Percentiles rank a stretch among this genome's conserved stretches.
phyloP scores from a whole-genome alignment of 169 alveolate genomes.

The Cryptosporidium ubiquitum region DNA sequence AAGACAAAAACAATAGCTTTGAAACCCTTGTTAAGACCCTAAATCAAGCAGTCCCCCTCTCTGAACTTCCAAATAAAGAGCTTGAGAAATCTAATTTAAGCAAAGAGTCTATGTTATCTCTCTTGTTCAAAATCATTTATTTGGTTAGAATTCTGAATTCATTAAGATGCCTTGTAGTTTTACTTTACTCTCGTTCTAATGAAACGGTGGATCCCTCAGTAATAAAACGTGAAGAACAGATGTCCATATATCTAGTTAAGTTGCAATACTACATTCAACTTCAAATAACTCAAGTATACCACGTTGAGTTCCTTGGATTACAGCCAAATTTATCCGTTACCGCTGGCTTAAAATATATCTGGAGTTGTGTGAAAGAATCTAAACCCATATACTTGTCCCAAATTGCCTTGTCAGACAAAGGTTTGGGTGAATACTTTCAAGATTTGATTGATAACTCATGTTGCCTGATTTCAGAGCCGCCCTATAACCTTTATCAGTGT shows the following conservation, averaged over 20 bases:
- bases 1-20: not conserved
- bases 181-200: slow-evolving; percentile 44
- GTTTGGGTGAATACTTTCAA: not conserved
- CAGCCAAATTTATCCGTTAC: not conserved
- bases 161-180: slow-evolving; percentile 22
- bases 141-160: slow-evolving; percentile 19
- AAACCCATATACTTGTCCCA: not conserved
- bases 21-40: not conserved
- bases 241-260: slow-evolving; percentile 15
- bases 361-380: not conserved
- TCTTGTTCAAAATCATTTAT: slow-evolving; percentile 16
- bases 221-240: slow-evolving; percentile 29
- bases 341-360: not conserved
- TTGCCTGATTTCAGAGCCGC: not conserved
- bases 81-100: not conserved
- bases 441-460: not conserved
- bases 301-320: not conserved
- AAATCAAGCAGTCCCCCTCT: not conserved
- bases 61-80: not conserved
- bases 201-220: not conserved
- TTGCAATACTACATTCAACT: slow-evolving; percentile 36
- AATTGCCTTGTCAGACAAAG: not conserved
- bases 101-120: not conserved
- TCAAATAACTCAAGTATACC: slow-evolving; percentile 1
- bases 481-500: slow-evolving; percentile 19